Evolutionary conservation across 225 moss, liverwort and hornwort species (phyloP).

Genomic region (Anthoceros angustus): DNA sequence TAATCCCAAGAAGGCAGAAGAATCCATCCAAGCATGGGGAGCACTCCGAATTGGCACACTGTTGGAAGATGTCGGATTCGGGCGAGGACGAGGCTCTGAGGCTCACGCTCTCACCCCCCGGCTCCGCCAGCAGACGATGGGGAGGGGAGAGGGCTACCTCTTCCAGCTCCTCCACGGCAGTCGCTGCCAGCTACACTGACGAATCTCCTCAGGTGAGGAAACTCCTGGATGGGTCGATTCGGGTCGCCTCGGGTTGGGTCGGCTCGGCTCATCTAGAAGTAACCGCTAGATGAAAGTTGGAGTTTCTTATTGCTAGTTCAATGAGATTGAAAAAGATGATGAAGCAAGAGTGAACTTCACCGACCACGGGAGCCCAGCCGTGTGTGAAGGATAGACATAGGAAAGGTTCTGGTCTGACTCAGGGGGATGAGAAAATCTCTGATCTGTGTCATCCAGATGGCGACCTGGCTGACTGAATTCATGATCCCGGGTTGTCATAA

Average conservation of each 20-base stretch:
- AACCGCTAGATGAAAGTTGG: background rate
- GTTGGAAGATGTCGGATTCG: constrained; percentile 4
- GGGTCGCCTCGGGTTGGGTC: background rate
- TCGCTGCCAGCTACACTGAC: background rate
- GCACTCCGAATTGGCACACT: background rate
- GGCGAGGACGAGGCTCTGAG: constrained; percentile 2
- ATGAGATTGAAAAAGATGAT: no score
- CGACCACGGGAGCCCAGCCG: no score
- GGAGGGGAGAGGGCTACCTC: background rate
- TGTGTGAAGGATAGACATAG: no score
- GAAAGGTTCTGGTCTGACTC: no score
- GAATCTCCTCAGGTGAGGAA: background rate
- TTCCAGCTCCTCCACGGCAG: background rate
- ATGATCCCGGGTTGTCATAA: background rate
- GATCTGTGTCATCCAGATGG: no score
- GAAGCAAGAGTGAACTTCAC: no score
- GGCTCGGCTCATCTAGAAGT: background rate
- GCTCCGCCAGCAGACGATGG: background rate
- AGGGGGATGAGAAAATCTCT: no score
- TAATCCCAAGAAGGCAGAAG: no score
- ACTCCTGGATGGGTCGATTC: background rate
- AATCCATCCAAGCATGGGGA: no score
- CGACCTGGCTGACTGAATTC: background rate
- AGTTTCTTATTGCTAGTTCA: no score
- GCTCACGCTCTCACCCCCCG: background rate